Evolutionary conservation across 2,329 filamentous ascomycete genomes (phyloP), one percentile per base, ranked within the genome.

Genomic region (Didymella pinodella): DNA sequence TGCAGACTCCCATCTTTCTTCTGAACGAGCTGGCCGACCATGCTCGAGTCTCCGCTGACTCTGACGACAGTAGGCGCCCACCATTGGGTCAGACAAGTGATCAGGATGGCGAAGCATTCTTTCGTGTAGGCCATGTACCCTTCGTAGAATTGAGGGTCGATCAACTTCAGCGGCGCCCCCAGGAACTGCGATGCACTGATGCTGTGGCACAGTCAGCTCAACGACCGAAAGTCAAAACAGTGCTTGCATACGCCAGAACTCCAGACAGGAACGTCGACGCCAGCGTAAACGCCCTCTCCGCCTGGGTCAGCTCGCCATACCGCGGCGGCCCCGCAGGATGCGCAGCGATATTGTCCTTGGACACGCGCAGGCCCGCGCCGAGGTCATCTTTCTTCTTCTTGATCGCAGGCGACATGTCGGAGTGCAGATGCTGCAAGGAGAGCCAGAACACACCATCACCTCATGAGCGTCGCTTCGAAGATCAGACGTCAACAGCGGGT

Each of bases 121-220:
- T 96, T 96, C 11, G 92, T 95, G 75, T 92, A 85, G 40, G 91
- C 88, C 86, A 96, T 96, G 79, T 92, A 96, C 62, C 88, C 85
- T 77, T 96, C 90, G 80, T 92, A 96, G 71, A 90, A 85, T 45
- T 92, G 88, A 57, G 86, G 86, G 74, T 92, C 90, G 70, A 92
- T 80, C 61, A 88, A 84, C 74, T 95, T 95, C 47, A 96, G 78
- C 2, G 91, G 91, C 0, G 86, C 79, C 32, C 92, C 92, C 57
- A 96, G 79, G 62, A 93, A 83, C 71, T 96, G 92, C 7, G 91
- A 92, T 18, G 86, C 75, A 67, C 86, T 85, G 69, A 84, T 84
- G 31, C 78, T 80, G 61, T 55, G 41, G 29, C 46, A 46, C 36
- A 34, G 65, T 69, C 59, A 73, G 67, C 52, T 36, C 22, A 10